phyloP scores from a whole-genome alignment of 2,329 filamentous ascomycete genomes.

The Colletotrichum brevisporum region DNA sequence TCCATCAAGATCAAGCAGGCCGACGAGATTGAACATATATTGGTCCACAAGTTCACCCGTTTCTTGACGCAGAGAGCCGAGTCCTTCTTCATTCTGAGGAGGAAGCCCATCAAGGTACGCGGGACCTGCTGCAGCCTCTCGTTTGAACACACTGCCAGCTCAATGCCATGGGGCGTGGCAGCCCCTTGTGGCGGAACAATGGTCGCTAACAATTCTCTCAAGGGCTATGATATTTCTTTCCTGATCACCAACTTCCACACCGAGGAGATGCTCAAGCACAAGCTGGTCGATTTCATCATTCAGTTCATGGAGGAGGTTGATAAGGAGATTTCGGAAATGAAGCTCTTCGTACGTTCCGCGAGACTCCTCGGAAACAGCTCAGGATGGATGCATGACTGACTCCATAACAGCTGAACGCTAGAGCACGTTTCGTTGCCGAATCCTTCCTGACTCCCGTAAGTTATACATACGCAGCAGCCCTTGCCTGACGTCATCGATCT shows the following conservation, averaged over 20 bases:
- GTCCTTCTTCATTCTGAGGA: constrained; percentile 94
- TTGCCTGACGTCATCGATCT: constrained; percentile 14
- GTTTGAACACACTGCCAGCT: neutral
- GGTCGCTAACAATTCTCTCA: constrained; percentile 42
- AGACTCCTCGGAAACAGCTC: neutral
- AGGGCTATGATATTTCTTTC: constrained; percentile 99
- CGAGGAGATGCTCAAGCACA: constrained; percentile 98
- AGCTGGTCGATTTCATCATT: constrained; percentile 98
- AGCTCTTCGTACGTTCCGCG: constrained; percentile 87
- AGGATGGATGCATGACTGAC: constrained; percentile 38
- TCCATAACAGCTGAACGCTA: constrained; percentile 83
- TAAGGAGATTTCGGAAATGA: constrained; percentile 99
- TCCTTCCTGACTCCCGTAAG: constrained; percentile 95
- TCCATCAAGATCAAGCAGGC: constrained; percentile 99
- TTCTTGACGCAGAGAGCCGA: constrained; percentile 97
- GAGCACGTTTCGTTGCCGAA: constrained; percentile 97
- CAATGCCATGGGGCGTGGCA: constrained; percentile 23
- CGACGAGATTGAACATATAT: constrained; percentile 97
- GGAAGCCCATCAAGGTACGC: constrained; percentile 92
- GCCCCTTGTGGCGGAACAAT: neutral
- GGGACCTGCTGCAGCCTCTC: constrained; percentile 1
- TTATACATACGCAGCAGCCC: constrained; percentile 11
- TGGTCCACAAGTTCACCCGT: constrained; percentile 98
- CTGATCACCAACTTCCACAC: constrained; percentile 99
- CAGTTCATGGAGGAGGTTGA: constrained; percentile 99